Percentiles rank a stretch among this genome's conserved stretches.
phyloP scores from a whole-genome alignment of 257 asterid genomes.

The Nyctanthes arbortristis region DNA sequence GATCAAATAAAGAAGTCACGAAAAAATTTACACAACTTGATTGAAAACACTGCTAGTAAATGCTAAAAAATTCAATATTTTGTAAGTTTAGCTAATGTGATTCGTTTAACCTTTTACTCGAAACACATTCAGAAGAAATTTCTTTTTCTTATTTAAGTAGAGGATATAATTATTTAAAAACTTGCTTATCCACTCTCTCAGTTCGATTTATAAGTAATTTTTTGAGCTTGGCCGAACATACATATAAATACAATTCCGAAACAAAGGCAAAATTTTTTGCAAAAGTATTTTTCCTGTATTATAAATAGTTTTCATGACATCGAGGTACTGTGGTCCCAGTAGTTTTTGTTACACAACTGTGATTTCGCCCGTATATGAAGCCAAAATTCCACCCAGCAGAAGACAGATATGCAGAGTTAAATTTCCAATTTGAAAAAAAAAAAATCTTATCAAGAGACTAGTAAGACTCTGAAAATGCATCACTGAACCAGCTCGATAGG shows the following conservation, averaged over 20 bases:
- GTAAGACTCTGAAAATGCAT: constrained; percentile 42
- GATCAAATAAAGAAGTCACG: neutral
- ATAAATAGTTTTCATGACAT: neutral
- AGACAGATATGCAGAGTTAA: neutral
- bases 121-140: neutral
- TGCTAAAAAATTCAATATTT: no score
- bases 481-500: constrained; percentile 47
- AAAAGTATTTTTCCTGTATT: neutral
- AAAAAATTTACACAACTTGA: neutral
- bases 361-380: neutral
- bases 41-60: no score
- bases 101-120: no score
- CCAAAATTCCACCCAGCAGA: neutral
- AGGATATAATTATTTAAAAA: neutral
- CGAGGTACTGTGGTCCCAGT: neutral
- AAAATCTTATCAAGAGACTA: neutral
- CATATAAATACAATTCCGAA: neutral
- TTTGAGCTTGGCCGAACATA: neutral
- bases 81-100: no score
- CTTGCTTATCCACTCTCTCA: neutral
- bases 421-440: neutral
- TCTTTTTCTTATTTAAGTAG: neutral
- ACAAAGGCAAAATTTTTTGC: neutral
- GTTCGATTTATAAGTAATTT: neutral
- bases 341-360: neutral